phyloP scores from a whole-genome alignment of 2,329 filamentous ascomycete genomes.

The Penicillium decumbens region DNA sequence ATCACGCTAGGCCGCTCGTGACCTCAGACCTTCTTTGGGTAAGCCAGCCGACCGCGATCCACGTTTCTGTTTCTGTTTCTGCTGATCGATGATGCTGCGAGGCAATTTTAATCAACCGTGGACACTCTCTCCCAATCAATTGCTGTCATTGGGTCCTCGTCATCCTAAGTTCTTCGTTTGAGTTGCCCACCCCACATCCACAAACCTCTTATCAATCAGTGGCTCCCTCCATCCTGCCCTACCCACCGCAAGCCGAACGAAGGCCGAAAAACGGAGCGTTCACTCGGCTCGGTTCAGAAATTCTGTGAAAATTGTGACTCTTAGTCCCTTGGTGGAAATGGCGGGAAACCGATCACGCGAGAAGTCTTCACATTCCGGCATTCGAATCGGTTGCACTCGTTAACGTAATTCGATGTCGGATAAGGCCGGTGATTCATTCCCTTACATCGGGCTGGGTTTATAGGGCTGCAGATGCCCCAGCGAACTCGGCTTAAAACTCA shows the following conservation, averaged over 20 bases:
- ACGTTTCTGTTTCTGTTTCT: constrained; percentile 1
- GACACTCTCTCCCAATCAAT: constrained; percentile 1
- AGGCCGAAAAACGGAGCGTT: constrained; percentile 18
- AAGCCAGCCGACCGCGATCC: constrained; percentile 11
- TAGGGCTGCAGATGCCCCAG: not conserved
- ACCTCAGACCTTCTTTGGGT: constrained; percentile 2
- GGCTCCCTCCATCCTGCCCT: not conserved
- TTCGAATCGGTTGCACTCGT: not conserved
- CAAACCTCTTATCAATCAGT: constrained; percentile 26
- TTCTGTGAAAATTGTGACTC: not conserved
- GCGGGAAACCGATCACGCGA: not conserved
- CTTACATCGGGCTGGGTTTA: not conserved
- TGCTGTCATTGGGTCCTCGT: constrained; percentile 3
- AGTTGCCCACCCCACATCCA: constrained; percentile 4
- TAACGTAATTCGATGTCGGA: constrained; percentile 1
- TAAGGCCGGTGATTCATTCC: constrained; percentile 7
- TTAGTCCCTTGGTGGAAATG: not conserved
- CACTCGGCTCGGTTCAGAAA: not conserved
- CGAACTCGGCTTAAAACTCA: constrained; percentile 1
- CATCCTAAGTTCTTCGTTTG: constrained; percentile 4
- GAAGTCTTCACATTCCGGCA: not conserved
- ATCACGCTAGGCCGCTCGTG: constrained; percentile 18
- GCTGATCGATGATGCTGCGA: constrained; percentile 10
- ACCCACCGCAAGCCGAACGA: constrained; percentile 9
- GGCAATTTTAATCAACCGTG: constrained; percentile 4